Conservation (phyloP, 208 protist species). For the Leishmania major region DNA sequence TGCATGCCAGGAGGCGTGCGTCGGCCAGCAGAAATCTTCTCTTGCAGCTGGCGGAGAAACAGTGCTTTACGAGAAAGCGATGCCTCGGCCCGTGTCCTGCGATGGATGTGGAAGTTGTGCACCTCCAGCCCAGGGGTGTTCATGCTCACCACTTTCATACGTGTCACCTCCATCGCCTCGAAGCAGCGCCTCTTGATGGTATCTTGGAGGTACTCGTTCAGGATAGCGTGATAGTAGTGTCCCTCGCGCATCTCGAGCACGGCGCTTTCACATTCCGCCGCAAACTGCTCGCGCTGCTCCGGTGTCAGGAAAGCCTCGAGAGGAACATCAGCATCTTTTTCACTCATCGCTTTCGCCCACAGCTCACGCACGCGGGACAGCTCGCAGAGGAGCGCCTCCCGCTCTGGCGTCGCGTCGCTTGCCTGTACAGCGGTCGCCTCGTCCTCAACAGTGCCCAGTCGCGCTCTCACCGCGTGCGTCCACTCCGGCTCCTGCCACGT, state of each 20-base stretch:
- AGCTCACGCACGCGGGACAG: constrained; percentile 50
- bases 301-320: constrained; percentile 71
- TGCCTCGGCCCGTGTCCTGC: constrained; percentile 28
- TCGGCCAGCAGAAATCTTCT: constrained; percentile 20
- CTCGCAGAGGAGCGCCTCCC: constrained; percentile 3
- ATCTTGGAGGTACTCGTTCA: constrained; percentile 82
- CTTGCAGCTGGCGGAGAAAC: constrained; percentile 77
- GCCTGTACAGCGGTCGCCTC: neutral
- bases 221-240: constrained; percentile 69
- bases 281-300: constrained; percentile 62
- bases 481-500: constrained; percentile 55
- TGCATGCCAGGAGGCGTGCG: constrained; percentile 10
- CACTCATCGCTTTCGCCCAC: constrained; percentile 44
- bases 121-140: constrained; percentile 44
- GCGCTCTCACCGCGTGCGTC: constrained; percentile 3
- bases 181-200: constrained; percentile 71
- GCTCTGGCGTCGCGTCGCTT: neutral
- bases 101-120: constrained; percentile 85
- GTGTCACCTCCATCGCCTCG: constrained; percentile 80
- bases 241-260: constrained; percentile 64
- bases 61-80: constrained; percentile 70
- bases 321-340: constrained; percentile 49
- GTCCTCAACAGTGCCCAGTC: neutral
- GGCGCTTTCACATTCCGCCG: constrained; percentile 51
- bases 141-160: constrained; percentile 67